Conservation (phyloP, 2,329 filamentous ascomycete genomes). For the Penicillium sp. region DNA sequence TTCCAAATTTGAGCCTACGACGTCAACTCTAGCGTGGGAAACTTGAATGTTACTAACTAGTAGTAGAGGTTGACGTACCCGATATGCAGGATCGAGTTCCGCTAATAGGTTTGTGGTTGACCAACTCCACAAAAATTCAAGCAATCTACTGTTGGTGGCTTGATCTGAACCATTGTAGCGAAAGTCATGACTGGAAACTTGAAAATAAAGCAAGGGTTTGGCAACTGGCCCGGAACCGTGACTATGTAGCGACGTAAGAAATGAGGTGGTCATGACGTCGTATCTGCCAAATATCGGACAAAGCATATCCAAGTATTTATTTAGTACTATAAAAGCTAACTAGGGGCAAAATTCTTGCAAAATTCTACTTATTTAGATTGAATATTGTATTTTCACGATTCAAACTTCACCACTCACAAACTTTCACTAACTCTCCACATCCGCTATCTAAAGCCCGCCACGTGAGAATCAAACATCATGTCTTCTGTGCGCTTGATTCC, state of each 20-base stretch:
- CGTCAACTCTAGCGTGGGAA: no score
- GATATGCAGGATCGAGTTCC: neutral
- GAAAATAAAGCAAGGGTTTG: neutral
- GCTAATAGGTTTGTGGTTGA: neutral
- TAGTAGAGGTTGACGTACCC: neutral
- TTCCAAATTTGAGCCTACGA: no score
- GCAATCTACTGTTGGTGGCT: neutral
- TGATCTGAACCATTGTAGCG: neutral
- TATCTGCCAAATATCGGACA: slow-evolving; percentile 9
- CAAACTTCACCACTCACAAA: neutral
- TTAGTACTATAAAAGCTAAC: slow-evolving; percentile 4
- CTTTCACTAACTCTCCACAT: neutral
- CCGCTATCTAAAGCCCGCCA: neutral
- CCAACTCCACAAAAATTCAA: neutral
- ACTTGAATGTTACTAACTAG: neutral
- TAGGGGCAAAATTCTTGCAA: neutral
- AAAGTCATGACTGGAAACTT: neutral
- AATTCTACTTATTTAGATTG: neutral
- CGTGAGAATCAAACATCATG: slow-evolving; percentile 23
- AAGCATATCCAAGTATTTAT: slow-evolving; percentile 13
- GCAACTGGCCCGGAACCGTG: slow-evolving; percentile 11
- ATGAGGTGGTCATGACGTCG: slow-evolving; percentile 27
- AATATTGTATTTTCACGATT: neutral
- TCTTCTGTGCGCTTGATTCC: slow-evolving; percentile 38
- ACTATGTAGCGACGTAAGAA: slow-evolving; percentile 33